Evolutionary conservation across 2,329 filamentous ascomycete species (phyloP).

Genomic region (Diaporthe batatas): DNA sequence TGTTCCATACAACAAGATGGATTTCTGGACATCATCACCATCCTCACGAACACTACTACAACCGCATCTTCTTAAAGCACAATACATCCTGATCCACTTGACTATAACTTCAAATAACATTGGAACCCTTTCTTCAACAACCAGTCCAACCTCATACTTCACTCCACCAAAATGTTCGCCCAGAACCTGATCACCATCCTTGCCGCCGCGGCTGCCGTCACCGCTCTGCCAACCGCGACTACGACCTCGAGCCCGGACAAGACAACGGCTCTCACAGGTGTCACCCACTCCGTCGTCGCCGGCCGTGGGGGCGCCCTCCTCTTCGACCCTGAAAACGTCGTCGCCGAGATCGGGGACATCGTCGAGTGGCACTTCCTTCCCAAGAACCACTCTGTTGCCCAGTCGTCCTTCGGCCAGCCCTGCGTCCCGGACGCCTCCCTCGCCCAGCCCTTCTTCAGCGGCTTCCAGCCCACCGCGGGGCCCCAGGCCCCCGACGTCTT

Average conservation of each 20-base stretch:
- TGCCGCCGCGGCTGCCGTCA: constrained; percentile 47
- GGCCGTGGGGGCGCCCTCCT: constrained; percentile 57
- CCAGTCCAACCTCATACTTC: not conserved
- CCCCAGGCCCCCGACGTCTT: constrained; percentile 58
- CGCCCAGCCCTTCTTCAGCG: constrained; percentile 56
- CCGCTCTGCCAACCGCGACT: constrained; percentile 51
- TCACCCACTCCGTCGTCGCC: constrained; percentile 62
- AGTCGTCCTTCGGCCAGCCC: constrained; percentile 56
- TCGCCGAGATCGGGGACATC: constrained; percentile 64
- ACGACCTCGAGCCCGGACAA: constrained; percentile 47
- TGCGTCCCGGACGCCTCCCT: constrained; percentile 56
- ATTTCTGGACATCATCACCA: constrained; percentile 4
- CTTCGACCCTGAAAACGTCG: constrained; percentile 65
- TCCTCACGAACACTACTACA: not conserved
- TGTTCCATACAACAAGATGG: not conserved
- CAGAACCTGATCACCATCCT: constrained; percentile 49
- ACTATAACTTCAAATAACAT: not conserved
- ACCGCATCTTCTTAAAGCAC: not conserved
- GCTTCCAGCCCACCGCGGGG: constrained; percentile 57
- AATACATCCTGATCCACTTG: not conserved
- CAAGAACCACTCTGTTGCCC: constrained; percentile 63
- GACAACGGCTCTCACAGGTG: constrained; percentile 54
- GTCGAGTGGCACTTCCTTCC: constrained; percentile 69
- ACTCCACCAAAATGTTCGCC: constrained; percentile 50
- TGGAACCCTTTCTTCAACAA: too few species aligned